Evolutionary conservation across 2,329 filamentous ascomycete species (phyloP).

Genomic region (Fusarium sp.): DNA sequence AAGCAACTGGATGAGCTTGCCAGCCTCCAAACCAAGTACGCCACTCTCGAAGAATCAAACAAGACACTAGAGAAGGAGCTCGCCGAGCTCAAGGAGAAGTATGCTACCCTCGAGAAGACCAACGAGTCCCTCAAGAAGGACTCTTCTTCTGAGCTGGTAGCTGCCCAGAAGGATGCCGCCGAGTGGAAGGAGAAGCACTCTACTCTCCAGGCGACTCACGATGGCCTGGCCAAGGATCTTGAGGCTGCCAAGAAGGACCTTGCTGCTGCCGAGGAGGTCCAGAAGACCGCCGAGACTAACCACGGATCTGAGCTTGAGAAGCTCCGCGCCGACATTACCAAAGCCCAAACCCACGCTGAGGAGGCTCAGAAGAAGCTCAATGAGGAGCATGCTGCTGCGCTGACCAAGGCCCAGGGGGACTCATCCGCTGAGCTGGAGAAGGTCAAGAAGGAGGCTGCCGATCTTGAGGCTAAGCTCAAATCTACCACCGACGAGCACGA

Average conservation of each 20-base stretch:
- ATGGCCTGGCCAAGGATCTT: conserved; percentile 41
- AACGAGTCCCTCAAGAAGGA: conserved; percentile 44
- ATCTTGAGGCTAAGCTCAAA: conserved; percentile 43
- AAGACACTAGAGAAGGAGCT: conserved; percentile 39
- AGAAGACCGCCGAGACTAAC: conserved; percentile 32
- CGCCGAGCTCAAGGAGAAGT: conserved; percentile 46
- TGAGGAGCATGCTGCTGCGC: conserved; percentile 33
- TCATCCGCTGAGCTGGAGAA: conserved; percentile 37
- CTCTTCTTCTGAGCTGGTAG: conserved; percentile 46
- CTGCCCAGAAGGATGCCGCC: conserved; percentile 45
- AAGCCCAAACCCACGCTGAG: conserved; percentile 15
- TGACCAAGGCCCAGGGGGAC: conserved; percentile 40
- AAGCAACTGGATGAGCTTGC: conserved; percentile 46
- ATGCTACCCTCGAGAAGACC: conserved; percentile 40
- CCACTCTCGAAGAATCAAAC: conserved; percentile 44
- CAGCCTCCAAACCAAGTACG: conserved; percentile 47
- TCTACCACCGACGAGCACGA: conserved; percentile 36
- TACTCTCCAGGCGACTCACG: conserved; percentile 37
- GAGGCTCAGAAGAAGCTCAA: conserved; percentile 42
- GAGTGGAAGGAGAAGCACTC: conserved; percentile 44
- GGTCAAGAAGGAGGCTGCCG: conserved; percentile 26
- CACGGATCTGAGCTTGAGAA: conserved; percentile 31
- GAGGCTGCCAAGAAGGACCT: conserved; percentile 47
- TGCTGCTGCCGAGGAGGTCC: conserved; percentile 37
- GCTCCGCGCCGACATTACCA: neutral